These are phyloP conservation scores for Penicillium polonicum DNA, from an alignment of 2,329 filamentous ascomycete genomes.

Conservation along the genomic window DNA sequence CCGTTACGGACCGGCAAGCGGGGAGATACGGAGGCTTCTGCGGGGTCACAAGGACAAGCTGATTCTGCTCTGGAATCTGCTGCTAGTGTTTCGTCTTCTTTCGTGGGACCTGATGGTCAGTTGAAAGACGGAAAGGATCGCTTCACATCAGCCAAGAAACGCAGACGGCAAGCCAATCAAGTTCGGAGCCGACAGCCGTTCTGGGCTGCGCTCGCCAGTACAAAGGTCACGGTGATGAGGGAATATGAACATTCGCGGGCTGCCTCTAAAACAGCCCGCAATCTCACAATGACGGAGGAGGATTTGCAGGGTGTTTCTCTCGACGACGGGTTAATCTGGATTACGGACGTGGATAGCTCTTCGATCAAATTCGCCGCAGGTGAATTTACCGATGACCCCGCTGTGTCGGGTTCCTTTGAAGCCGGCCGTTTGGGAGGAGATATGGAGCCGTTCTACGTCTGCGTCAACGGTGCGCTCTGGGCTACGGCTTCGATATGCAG, in stretches of 20 bases:
- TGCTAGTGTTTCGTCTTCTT: slow-evolving; percentile 42
- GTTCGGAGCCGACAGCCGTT: slow-evolving; percentile 87
- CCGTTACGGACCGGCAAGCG: slow-evolving; percentile 45
- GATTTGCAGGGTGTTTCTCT: slow-evolving; percentile 43
- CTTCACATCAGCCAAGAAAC: slow-evolving; percentile 69
- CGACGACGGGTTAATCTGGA: slow-evolving; percentile 48
- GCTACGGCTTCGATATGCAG: slow-evolving; percentile 58
- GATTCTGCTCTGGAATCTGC: slow-evolving; percentile 46
- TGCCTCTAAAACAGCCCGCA: slow-evolving; percentile 39
- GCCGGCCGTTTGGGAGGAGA: slow-evolving; percentile 29
- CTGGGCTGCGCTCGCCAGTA: slow-evolving; percentile 91
- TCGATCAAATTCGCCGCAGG: slow-evolving; percentile 49
- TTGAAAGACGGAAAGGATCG: slow-evolving; percentile 57
- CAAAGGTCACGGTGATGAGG: slow-evolving; percentile 94
- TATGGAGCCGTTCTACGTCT: slow-evolving; percentile 62
- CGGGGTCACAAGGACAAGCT: slow-evolving; percentile 43
- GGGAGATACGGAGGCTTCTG: slow-evolving; percentile 47
- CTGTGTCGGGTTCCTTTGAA: slow-evolving; percentile 31
- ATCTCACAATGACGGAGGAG: slow-evolving; percentile 42
- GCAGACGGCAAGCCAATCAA: slow-evolving; percentile 86
- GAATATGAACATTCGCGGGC: slow-evolving; percentile 75
- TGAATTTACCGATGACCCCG: slow-evolving; percentile 41
- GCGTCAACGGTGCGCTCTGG: slow-evolving; percentile 65
- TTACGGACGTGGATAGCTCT: slow-evolving; percentile 48
- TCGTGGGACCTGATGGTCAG: slow-evolving; percentile 43